phyloP scores from a whole-genome alignment of 805 yeast species.

The Millerago galiae region DNA sequence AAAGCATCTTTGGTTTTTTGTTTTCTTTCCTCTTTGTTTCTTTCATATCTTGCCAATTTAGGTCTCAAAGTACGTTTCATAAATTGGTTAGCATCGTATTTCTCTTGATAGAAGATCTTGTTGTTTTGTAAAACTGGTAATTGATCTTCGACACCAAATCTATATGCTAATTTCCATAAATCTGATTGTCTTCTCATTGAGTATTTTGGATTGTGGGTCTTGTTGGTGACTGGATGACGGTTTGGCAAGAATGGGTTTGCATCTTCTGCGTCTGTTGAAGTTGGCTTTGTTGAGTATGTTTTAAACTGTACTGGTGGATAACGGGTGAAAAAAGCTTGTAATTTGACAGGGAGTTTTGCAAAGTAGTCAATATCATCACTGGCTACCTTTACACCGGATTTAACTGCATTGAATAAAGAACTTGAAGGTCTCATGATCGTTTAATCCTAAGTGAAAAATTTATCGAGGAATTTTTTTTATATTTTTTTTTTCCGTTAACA shows the following conservation, averaged over 20 bases:
- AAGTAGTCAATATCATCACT: constrained; percentile 33
- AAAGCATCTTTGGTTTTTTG: constrained; percentile 60
- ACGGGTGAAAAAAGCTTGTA: constrained; percentile 69
- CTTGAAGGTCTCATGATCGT: constrained; percentile 20
- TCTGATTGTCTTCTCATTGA: constrained; percentile 81
- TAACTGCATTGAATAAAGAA: constrained; percentile 9
- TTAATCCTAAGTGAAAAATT: no score
- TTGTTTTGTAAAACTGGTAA: constrained; percentile 47
- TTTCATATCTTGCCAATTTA: constrained; percentile 78
- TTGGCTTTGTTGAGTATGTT: constrained; percentile 57
- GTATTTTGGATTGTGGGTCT: constrained; percentile 68
- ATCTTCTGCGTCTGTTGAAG: constrained; percentile 55
- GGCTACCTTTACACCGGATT: constrained; percentile 26
- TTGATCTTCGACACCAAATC: constrained; percentile 72
- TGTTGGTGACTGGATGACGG: constrained; percentile 75
- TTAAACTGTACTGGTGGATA: constrained; percentile 83
- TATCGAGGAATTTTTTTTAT: no score
- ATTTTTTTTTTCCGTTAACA: no score
- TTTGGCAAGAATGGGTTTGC: constrained; percentile 88
- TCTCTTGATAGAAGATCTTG: constrained; percentile 74
- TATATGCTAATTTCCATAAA: constrained; percentile 72
- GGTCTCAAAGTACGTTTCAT: constrained; percentile 73
- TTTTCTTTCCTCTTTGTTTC: constrained; percentile 53
- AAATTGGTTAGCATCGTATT: constrained; percentile 60
- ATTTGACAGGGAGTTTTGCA: constrained; percentile 56